Base-by-base conservation (phyloP, 768 basidiomycete species). In the Termitomyces sp. region DNA sequence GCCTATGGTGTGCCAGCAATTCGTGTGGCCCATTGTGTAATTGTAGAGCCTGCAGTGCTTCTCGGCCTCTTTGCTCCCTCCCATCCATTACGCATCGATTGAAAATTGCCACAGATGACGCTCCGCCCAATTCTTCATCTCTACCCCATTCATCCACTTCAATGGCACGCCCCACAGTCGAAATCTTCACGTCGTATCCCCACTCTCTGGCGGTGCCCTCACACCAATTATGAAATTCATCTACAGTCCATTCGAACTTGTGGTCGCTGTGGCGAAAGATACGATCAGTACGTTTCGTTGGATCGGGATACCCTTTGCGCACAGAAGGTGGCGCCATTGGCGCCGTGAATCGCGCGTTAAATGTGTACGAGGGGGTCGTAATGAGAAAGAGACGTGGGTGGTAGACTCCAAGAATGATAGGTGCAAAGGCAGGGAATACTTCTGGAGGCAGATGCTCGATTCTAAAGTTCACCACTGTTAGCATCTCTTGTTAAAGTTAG, bases 351-450 rank as follows among this genome's bases (percentile, higher is more conserved):
- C 85, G 82, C 19, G 75, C 77, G 59, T 93, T 95, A 75, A 88
- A 96, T 2, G 80, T 83, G 71, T 87, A 93, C 2, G 88, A 90
- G 0, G 92, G 93, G 0, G 93, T 96, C 0, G 93, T 95, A 62
- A 94, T 65, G 21, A 96, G 77, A 43, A 93, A 75, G 42, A 86
- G 64, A 26, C 76, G 75, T 0, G 93, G 93, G 53, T 82, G 83
- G 62, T 96, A 96, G 32, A 80, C 72, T 0, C 92, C 91, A 12
- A 96, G 78, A 14, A 95, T 70, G 48, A 84, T 68, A 3, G 88
- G 86, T 7, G 85, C 81, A 60, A 93, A 88, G 19, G 76, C 74
- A 0, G 76, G 70, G 14, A 93, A 73, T 30, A 86, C 68, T 5
- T 77, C 68, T 0, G 79, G 77, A 0, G 79, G 74, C 45, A 95